Evolutionary conservation across 2,329 filamentous ascomycete genomes (phyloP), one percentile per base, ranked within the genome.

Genomic region (Diaporthe australafricana): DNA sequence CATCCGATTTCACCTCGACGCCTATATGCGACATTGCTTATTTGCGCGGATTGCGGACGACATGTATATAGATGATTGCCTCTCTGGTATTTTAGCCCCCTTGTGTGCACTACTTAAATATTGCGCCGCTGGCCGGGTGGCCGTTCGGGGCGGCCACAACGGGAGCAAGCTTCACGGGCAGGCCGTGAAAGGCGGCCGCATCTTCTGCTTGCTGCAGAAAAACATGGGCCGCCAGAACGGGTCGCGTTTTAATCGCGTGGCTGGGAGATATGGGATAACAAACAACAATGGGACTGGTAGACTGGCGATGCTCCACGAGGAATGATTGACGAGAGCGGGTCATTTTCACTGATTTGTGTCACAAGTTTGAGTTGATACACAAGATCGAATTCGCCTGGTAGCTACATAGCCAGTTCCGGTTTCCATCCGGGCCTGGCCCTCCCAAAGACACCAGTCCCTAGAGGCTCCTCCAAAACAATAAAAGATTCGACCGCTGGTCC

Each of bases 401-500:
- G 52, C 67, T 57, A n/a, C 32, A 30, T n/a, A 17, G 69, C 55
- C 40, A 60, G 50, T 50, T 63, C 25, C 40, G 40, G 42, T 7
- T 32, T 9, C 42, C 55, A 20, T 27, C 22, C 22, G 25, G 27
- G 40, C 27, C 62, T 11, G 40, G 20, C 25, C 48, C 32, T 66
- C n/a, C 62, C 47, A 17, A 27, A 52, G 30, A 40, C n/a, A 52
- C 38, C 62, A n/a, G n/a, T 38, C 62, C 45, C 30, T 66, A 52
- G 45, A 50, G 35, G 32, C 47, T 52, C 47, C 16, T 40, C 62
- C 32, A 52, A 66, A 40, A 38, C n/a, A 65, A 48, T 14, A 56
- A 68, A 68, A 57, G 32, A 68, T 40, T 48, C 32, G 66, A 68
- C 50, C 66, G 66, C 66, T 68, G 66, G 66, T 68, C 66, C 66